Percentiles rank a stretch among this genome's conserved stretches.
These are phyloP conservation scores for Penicillium cataractarum DNA, from an alignment of 495 filamentous ascomycete genomes.

Conservation along the genomic window DNA sequence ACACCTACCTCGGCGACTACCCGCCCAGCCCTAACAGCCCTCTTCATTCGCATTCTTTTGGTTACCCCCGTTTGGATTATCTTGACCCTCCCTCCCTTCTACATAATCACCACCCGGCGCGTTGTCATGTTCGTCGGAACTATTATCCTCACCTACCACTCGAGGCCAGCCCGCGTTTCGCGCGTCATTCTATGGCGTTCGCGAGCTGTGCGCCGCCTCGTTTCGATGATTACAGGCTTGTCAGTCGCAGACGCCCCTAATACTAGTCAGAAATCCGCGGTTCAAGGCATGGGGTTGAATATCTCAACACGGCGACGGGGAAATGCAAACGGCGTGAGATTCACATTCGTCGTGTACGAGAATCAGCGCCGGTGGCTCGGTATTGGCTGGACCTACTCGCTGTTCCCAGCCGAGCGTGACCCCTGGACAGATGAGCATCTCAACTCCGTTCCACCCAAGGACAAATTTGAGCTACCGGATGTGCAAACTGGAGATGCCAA, in stretches of 20 bases:
- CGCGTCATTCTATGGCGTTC: constrained; percentile 93
- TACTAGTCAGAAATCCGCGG: constrained; percentile 33
- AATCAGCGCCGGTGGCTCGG: constrained; percentile 97
- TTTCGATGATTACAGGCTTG: constrained; percentile 76
- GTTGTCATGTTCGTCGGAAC: constrained; percentile 81
- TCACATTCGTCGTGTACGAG: constrained; percentile 95
- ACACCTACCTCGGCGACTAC: constrained; percentile 93
- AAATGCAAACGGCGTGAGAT: constrained; percentile 76
- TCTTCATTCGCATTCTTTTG: constrained; percentile 87
- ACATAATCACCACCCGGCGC: constrained; percentile 85
- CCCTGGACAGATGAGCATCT: constrained; percentile 97
- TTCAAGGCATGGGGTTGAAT: constrained; percentile 47
- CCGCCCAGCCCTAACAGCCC: constrained; percentile 81
- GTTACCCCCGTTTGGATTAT: constrained; percentile 86
- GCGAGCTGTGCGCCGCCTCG: constrained; percentile 64
- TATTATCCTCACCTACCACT: constrained; percentile 85
- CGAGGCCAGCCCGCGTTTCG: constrained; percentile 79
- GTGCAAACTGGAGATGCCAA: constrained; percentile 77
- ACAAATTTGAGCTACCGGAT: constrained; percentile 84
- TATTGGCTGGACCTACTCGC: constrained; percentile 88
- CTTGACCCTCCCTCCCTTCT: constrained; percentile 77
- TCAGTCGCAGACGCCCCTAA: constrained; percentile 56
- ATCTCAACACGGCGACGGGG: constrained; percentile 56
- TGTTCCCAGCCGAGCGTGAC: constrained; percentile 85
- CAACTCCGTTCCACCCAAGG: constrained; percentile 74